Evolutionary conservation across 2,329 filamentous ascomycete species (phyloP), one percentile per base, ranked within the genome.

Genomic region (Phaeoacremonium minimum): DNA sequence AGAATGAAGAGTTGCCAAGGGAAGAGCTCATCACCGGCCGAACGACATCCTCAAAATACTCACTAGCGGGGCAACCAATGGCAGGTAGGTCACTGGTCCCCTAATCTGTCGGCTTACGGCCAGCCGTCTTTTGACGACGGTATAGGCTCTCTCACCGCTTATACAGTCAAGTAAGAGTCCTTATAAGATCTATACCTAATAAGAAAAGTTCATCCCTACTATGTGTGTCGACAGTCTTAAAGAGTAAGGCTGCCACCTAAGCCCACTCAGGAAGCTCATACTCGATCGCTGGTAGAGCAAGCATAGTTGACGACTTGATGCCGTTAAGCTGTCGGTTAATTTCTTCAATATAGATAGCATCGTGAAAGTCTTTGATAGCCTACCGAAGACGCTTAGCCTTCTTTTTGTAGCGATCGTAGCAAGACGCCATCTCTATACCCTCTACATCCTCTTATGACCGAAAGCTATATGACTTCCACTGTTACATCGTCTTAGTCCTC

Each of bases 261-360:
- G 38, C 46, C 42, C 40, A 44, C 46, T 52, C 44, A 30, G 40
- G 18, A 20, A 51, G 44, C 42, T 52, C 32, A 34, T 52, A 52
- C 35, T 45, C 32, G 37, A 46, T 41, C 15, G 35, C 41, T 15
- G 43, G 33, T 18, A 35, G 40, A n/a, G 38, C 43, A 29, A 52
- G 38, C 11, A 48, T 28, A 13, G 48, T 41, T 22, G 36, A 18
- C 19, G 47, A 45, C 28, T 30, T 39, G 20, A 49, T 47, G 7
- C 45, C 46, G 28, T 39, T 28, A 15, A 51, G 29, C 37, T 52
- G 41, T 32, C 36, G 33, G 42, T 47, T 38, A 15, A 50, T 44
- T 31, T 52, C 40, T 13, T 40, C 30, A 18, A 32, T 38, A 31
- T 52, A 20, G 22, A 52, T 37, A 11, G 40, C 47, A 28, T 44